Base-by-base conservation (phyloP, 2,329 filamentous ascomycete species). In the Colletotrichum sp. region DNA sequence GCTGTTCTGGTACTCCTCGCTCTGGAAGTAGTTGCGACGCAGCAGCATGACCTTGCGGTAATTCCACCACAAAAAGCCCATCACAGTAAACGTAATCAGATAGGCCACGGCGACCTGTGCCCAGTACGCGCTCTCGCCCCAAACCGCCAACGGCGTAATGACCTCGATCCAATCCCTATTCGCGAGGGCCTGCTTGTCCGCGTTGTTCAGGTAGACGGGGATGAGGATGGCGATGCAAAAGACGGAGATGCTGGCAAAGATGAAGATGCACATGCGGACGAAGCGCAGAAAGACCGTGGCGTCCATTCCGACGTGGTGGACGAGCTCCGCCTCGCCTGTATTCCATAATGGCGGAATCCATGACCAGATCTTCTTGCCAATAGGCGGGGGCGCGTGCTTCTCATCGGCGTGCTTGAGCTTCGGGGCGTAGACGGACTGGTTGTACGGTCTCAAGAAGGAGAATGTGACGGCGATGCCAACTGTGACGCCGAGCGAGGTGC, bases 331-430 rank as follows among this genome's bases (percentile, higher is more conserved):
- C 86, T 99, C 97, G 75, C 91, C 93, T 16, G 95, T 96, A 76
- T 89, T 91, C 85, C 96, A 89, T 36, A 99, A 87, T 0, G 96
- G 96, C 24, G 88, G 88, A 36, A 98, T 84, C 97, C 97, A 99
- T 64, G 95, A 93, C 83, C 98, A 96, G 12, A 96, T 87, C n/a
- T 95, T 94, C 82, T 94, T 98, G 72, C 94, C 95, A 80, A 99
- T 90, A 1, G 94, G 92, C 14, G 97, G 97, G 21, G 96, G 97
- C 12, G 95, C 92, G 86, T 98, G 96, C 84, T 94, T 95, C 79
- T 95, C 93, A 83, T 99, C 96, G 83, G 95, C 94, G 88, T 98
- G 94, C 83, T 98, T 98, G 65, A 98, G 89, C 83, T 98, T 96
- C 55, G 97, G 97, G 5, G 97, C 96, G 86, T 99, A 99, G 64